Percentiles rank a stretch among this genome's conserved stretches.
Evolutionary conservation across 1,139 yeast species (phyloP).

Genomic region (Candida sojae): DNA sequence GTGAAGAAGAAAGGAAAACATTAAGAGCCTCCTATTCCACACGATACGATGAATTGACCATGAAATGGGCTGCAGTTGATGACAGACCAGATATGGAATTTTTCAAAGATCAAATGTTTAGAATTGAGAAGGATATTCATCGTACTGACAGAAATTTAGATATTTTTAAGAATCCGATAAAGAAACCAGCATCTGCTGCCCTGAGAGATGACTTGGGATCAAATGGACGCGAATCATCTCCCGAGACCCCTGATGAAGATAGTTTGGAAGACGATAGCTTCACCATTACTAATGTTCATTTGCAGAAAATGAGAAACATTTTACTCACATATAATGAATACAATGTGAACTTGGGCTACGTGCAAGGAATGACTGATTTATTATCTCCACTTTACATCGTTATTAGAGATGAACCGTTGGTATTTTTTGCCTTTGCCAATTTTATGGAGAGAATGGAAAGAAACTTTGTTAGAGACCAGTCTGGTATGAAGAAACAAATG

Average conservation of each 20-base stretch:
- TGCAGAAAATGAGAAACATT: constrained; percentile 73
- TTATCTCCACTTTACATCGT: constrained; percentile 83
- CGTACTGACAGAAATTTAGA: constrained; percentile 83
- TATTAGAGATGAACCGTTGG: constrained; percentile 72
- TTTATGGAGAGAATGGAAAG: constrained; percentile 97
- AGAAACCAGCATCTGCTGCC: constrained; percentile 18
- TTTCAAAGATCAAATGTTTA: constrained; percentile 84
- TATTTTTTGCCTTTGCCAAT: constrained; percentile 87
- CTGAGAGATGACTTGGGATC: constrained; percentile 20
- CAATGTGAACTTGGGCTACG: constrained; percentile 85
- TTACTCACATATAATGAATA: constrained; percentile 83
- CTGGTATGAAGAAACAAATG: constrained; percentile 92
- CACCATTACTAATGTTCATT: constrained; percentile 64
- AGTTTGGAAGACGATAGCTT: constrained; percentile 51
- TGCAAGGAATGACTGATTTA: constrained; percentile 97
- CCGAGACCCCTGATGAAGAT: constrained; percentile 53
- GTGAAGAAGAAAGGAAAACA: constrained; percentile 64
- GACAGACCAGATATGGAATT: constrained; percentile 62
- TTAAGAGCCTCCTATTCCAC: constrained; percentile 57
- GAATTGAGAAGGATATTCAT: constrained; percentile 92
- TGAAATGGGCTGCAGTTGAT: constrained; percentile 65
- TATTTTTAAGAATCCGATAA: constrained; percentile 50
- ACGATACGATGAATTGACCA: constrained; percentile 66
- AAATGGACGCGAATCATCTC: constrained; percentile 30
- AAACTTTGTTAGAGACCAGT: constrained; percentile 85